phyloP scores from a whole-genome alignment of 441 rosid genomes.

The Raphanus hybrid region DNA sequence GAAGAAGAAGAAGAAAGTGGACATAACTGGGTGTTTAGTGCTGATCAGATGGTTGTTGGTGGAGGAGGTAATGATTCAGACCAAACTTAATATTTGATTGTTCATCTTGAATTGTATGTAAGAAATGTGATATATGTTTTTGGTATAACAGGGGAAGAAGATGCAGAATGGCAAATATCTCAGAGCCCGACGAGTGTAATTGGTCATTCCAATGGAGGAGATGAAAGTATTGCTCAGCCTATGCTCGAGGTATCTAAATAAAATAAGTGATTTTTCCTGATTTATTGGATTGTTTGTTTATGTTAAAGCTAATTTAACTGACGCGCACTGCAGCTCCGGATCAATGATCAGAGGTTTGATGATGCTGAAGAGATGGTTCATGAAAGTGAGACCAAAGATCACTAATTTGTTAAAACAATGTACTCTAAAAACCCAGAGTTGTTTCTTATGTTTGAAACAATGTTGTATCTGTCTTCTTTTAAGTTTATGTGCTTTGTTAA shows the following conservation, averaged over 20 bases:
- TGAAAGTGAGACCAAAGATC: slow-evolving; percentile 39
- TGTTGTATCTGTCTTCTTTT: neutral
- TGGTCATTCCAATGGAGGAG: slow-evolving; percentile 89
- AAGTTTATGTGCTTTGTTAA: neutral
- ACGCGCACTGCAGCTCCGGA: slow-evolving; percentile 61
- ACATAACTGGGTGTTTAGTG: slow-evolving; percentile 77
- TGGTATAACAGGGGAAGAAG: slow-evolving; percentile 50
- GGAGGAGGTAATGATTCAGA: slow-evolving; percentile 50
- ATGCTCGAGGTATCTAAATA: slow-evolving; percentile 65
- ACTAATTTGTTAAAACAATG: slow-evolving; percentile 1
- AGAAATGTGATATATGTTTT: neutral
- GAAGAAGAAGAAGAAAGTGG: slow-evolving; percentile 48
- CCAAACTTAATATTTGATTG: neutral
- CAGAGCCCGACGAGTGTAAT: slow-evolving; percentile 61
- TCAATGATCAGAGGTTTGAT: slow-evolving; percentile 82
- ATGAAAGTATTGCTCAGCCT: slow-evolving; percentile 61
- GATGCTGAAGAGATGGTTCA: slow-evolving; percentile 91
- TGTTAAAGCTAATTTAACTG: neutral
- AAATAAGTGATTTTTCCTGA: neutral
- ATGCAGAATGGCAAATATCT: slow-evolving; percentile 54
- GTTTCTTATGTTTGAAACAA: neutral
- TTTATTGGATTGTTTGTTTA: neutral
- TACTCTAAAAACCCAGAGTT: slow-evolving; percentile 13
- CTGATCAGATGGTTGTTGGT: slow-evolving; percentile 60
- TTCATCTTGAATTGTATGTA: slow-evolving; percentile 6